A percentile compares a stretch with the other conserved stretches of the same genome.
These are phyloP conservation scores for Metrosideros polymorpha DNA, from an alignment of 441 rosid genomes.

Conservation along the genomic window DNA sequence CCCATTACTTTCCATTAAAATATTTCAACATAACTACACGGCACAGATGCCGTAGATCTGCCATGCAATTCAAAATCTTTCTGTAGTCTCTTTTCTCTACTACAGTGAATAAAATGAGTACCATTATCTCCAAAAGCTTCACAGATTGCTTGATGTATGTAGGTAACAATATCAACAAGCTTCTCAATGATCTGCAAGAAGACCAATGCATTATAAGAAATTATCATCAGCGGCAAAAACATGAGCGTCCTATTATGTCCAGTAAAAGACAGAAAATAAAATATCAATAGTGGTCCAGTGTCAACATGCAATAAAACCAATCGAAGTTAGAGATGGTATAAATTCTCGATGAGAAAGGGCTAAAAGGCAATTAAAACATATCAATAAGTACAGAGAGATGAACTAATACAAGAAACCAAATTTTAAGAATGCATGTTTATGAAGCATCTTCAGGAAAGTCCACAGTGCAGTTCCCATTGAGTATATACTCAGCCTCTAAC, in stretches of 20 bases:
- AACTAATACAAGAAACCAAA: background rate
- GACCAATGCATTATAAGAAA: background rate
- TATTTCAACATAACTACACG: background rate
- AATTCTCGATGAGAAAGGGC: too few relatives aligned
- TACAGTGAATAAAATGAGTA: conserved; percentile 7
- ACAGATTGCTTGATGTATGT: conserved; percentile 56
- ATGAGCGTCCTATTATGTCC: background rate
- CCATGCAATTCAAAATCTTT: background rate
- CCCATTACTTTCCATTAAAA: background rate
- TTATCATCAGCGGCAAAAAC: background rate
- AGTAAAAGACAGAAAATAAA: background rate
- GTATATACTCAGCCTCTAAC: background rate
- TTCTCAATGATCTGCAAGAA: conserved; percentile 65
- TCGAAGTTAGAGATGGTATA: background rate
- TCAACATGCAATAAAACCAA: background rate
- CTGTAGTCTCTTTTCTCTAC: background rate
- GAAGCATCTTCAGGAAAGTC: background rate
- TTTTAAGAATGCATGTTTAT: background rate
- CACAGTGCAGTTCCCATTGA: background rate
- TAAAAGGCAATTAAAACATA: background rate
- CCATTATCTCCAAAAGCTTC: conserved; percentile 75
- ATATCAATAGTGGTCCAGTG: background rate
- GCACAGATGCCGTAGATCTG: background rate
- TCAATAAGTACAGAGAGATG: background rate
- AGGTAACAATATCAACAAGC: conserved; percentile 71